Conservation (phyloP, 768 basidiomycete species). For the Tulasnella sp. region DNA sequence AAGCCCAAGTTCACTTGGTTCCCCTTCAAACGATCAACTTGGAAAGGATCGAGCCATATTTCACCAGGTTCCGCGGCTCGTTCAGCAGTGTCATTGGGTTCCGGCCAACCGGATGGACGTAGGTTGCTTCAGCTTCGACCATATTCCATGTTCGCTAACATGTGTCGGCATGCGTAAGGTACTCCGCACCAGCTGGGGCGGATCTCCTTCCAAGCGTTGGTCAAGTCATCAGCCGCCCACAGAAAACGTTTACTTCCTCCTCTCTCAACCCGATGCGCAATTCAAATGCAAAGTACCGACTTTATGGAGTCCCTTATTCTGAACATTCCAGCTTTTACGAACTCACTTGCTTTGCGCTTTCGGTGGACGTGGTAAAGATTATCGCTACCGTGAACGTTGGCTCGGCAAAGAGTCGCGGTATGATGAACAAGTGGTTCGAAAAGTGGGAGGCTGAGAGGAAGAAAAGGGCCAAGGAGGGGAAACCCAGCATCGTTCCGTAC, state of each 20-base stretch:
- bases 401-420: constrained; percentile 64
- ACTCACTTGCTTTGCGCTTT: constrained; percentile 90
- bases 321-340: constrained; percentile 97
- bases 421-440: constrained; percentile 86
- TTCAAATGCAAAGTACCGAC: constrained; percentile 62
- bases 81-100: constrained; percentile 77
- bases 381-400: constrained; percentile 94
- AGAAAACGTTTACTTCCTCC: constrained; percentile 64
- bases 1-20: constrained; percentile 80
- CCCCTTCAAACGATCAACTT: constrained; percentile 70
- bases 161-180: constrained; percentile 44
- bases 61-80: constrained; percentile 64
- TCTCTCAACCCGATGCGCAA: constrained; percentile 67
- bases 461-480: constrained; percentile 44
- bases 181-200: constrained; percentile 60
- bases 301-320: constrained; percentile 78
- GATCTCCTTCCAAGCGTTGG: constrained; percentile 61
- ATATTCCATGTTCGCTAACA: neutral
- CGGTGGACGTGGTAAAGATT: constrained; percentile 78
- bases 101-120: constrained; percentile 97
- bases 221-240: constrained; percentile 63
- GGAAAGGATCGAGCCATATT: constrained; percentile 73
- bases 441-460: constrained; percentile 84
- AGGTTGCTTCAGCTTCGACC: constrained; percentile 38
- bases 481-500: constrained; percentile 38